Evolutionary conservation across 148 eudicot genomes (phyloP).

Genomic region (Rhododendron ferrugineum): DNA sequence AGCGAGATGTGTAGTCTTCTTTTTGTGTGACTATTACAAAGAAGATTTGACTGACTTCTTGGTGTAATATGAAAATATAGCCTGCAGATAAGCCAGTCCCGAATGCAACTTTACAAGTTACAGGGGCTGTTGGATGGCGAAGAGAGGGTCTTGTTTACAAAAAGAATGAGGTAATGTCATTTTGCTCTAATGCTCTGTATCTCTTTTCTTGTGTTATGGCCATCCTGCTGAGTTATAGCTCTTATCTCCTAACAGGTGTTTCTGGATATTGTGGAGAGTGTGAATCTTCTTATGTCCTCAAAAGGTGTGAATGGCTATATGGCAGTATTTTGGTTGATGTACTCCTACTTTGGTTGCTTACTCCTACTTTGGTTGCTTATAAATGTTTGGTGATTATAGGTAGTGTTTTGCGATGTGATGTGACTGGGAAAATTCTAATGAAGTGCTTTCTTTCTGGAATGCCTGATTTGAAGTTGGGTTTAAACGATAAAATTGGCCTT

Average conservation of each 20-base stretch:
- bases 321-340: slow-evolving; percentile 5
- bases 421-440: slow-evolving; percentile 96
- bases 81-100: slow-evolving; percentile 91
- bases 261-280: slow-evolving; percentile 97
- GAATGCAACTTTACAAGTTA: slow-evolving; percentile 98
- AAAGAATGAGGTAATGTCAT: slow-evolving; percentile 74
- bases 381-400: slow-evolving; percentile 37
- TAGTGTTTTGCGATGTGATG: slow-evolving; percentile 94
- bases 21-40: neutral
- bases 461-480: slow-evolving; percentile 98
- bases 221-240: slow-evolving; percentile 11
- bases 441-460: slow-evolving; percentile 99
- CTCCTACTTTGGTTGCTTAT: slow-evolving; percentile 10
- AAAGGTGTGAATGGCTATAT: slow-evolving; percentile 47
- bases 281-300: slow-evolving; percentile 98
- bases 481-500: slow-evolving; percentile 98
- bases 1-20: neutral
- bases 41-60: slow-evolving; percentile 14
- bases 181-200: neutral
- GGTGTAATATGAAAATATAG: slow-evolving; percentile 29
- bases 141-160: slow-evolving; percentile 92
- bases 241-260: slow-evolving; percentile 57
- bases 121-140: slow-evolving; percentile 99
- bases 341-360: slow-evolving; percentile 11
- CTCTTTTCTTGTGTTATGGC: slow-evolving; percentile 7